phyloP scores from a whole-genome alignment of 768 basidiomycete species.

The Tephrocybe sp. region DNA sequence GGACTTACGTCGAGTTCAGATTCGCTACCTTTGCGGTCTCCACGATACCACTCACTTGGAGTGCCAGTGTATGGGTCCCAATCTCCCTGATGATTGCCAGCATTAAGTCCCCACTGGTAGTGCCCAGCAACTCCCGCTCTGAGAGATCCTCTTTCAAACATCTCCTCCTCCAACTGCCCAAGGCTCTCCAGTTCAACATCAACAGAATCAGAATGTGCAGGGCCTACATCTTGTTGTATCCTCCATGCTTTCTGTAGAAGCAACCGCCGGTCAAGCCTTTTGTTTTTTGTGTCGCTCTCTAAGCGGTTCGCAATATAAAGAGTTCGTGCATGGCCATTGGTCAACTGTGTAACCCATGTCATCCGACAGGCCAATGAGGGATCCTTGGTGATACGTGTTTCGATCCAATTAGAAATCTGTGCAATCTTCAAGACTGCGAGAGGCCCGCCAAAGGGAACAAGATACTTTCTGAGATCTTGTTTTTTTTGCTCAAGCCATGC shows the following conservation, averaged over 20 bases:
- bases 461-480: background rate
- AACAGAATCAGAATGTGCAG: conserved; percentile 1
- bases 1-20: background rate
- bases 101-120: conserved; percentile 1
- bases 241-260: background rate
- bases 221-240: background rate
- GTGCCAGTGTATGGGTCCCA: background rate
- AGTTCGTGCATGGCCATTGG: conserved; percentile 13
- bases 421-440: conserved; percentile 1
- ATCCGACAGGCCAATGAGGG: background rate
- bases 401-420: conserved; percentile 22
- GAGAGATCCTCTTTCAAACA: conserved; percentile 22
- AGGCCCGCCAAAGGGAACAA: conserved; percentile 11
- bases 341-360: background rate
- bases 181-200: conserved; percentile 24
- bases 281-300: background rate
- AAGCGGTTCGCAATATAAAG: conserved; percentile 14
- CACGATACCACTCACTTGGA: background rate
- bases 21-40: background rate
- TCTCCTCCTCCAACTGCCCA: conserved; percentile 19
- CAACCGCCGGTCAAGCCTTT: background rate
- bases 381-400: conserved; percentile 13
- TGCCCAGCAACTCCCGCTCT: conserved; percentile 13
- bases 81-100: background rate
- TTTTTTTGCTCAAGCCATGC: conserved; percentile 13